Percentiles rank a stretch among this genome's conserved stretches.
phyloP scores from a whole-genome alignment of 352 stramenopile species.

The Phytophthora kernoviae region DNA sequence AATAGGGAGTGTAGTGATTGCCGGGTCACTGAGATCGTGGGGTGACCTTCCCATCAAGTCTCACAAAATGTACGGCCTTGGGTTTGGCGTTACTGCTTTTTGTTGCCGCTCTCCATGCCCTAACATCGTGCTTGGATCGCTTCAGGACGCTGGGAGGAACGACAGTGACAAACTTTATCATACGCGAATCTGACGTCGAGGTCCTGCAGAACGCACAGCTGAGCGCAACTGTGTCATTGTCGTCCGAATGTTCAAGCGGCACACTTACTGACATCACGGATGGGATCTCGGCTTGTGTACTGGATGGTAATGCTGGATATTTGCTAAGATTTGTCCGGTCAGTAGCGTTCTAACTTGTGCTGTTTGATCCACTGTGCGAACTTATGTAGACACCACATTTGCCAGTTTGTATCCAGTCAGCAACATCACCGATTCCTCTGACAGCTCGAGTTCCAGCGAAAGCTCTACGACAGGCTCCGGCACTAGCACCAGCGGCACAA shows the following conservation, averaged over 20 bases:
- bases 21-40: constrained; percentile 31
- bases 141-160: constrained; percentile 31
- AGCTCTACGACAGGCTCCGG: constrained; percentile 12
- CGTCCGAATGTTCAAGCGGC: constrained; percentile 27
- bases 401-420: constrained; percentile 32
- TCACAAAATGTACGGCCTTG: constrained; percentile 42
- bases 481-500: neutral
- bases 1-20: constrained; percentile 36
- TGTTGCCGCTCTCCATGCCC: neutral
- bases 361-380: neutral
- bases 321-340: neutral
- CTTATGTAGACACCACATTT: constrained; percentile 30
- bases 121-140: constrained; percentile 9
- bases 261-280: constrained; percentile 25
- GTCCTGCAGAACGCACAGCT: constrained; percentile 32
- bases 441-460: constrained; percentile 13
- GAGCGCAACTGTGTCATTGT: constrained; percentile 25
- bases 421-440: constrained; percentile 10
- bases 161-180: constrained; percentile 36
- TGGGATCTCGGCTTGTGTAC: constrained; percentile 30
- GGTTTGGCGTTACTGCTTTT: constrained; percentile 3
- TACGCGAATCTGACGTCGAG: constrained; percentile 42
- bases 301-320: constrained; percentile 24
- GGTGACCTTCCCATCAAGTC: constrained; percentile 30
- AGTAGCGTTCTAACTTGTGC: constrained; percentile 1